These are phyloP conservation scores for Paxillus rubicundulus DNA, from an alignment of 768 basidiomycete species.

Conservation along the genomic window DNA sequence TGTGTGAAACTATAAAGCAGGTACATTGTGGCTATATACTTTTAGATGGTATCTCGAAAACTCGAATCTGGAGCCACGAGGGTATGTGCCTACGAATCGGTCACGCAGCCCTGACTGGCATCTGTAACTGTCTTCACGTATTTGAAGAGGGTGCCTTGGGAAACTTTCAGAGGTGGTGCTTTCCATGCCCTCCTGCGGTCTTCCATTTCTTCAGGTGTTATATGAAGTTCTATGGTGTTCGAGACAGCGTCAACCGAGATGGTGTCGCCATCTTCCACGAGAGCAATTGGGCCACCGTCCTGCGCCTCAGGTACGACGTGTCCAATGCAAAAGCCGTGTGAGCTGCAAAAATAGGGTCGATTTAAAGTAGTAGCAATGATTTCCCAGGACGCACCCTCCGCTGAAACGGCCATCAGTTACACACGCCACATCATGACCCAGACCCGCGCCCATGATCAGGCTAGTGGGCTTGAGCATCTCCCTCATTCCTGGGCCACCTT, in stretches of 20 bases:
- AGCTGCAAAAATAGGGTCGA: slow-evolving; percentile 45
- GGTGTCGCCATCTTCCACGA: slow-evolving; percentile 83
- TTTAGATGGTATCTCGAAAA: slow-evolving; percentile 11
- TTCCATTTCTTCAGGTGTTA: slow-evolving; percentile 78
- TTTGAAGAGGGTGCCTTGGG: slow-evolving; percentile 83
- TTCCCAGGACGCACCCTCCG: slow-evolving; percentile 71
- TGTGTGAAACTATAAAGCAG: neutral
- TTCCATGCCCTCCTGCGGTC: slow-evolving; percentile 70
- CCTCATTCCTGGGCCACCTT: slow-evolving; percentile 98
- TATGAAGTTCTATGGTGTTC: slow-evolving; percentile 77
- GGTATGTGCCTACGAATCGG: slow-evolving; percentile 58
- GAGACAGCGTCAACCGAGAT: slow-evolving; percentile 87
- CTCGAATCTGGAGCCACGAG: slow-evolving; percentile 7
- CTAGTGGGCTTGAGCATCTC: slow-evolving; percentile 99
- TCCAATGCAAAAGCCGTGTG: slow-evolving; percentile 95
- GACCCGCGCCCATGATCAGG: slow-evolving; percentile 97
- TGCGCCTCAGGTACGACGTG: slow-evolving; percentile 97
- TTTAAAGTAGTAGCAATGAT: slow-evolving; percentile 12
- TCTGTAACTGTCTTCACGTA: slow-evolving; percentile 87
- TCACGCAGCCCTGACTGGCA: slow-evolving; percentile 90
- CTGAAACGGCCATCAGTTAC: slow-evolving; percentile 97
- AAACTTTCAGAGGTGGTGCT: slow-evolving; percentile 81
- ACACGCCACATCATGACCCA: slow-evolving; percentile 94
- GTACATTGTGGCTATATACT: slow-evolving; percentile 4
- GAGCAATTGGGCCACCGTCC: slow-evolving; percentile 89